A percentile compares a stretch with the other conserved stretches of the same genome.
Evolutionary conservation across 805 yeast species (phyloP).

Genomic region (Hanseniaspora thailandica): DNA sequence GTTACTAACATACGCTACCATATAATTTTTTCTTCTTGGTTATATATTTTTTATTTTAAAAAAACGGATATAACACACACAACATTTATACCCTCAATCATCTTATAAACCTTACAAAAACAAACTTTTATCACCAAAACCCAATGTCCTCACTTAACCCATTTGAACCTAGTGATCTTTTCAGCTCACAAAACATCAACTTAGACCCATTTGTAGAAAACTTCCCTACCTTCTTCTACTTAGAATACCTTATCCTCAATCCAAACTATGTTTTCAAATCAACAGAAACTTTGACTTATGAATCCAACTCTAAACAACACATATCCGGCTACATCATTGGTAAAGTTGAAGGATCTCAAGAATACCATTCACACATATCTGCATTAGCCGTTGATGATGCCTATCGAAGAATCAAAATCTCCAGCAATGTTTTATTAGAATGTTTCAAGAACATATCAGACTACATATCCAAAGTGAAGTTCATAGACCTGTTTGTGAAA

Average conservation of each 20-base stretch:
- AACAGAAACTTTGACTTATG: constrained; percentile 26
- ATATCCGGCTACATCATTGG: constrained; percentile 79
- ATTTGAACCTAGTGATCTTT: constrained; percentile 74
- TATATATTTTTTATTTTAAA: too few species aligned
- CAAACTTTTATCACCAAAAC: not conserved
- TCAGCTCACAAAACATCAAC: constrained; percentile 61
- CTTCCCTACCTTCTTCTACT: constrained; percentile 71
- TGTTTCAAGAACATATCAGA: constrained; percentile 65
- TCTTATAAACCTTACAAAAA: too few species aligned
- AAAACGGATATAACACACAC: too few species aligned
- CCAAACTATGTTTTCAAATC: constrained; percentile 82
- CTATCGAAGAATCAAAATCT: constrained; percentile 76
- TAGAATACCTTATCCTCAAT: constrained; percentile 74
- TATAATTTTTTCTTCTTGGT: too few species aligned
- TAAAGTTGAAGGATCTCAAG: constrained; percentile 81
- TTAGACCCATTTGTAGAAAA: constrained; percentile 87
- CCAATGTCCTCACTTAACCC: constrained; percentile 80
- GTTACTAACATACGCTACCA: too few species aligned
- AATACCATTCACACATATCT: constrained; percentile 95
- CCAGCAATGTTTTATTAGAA: constrained; percentile 56
- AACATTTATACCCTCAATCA: too few species aligned
- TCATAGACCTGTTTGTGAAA: constrained; percentile 83
- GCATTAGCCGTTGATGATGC: constrained; percentile 83
- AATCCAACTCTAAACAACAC: constrained; percentile 15
- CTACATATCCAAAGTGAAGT: constrained; percentile 63